Conservation (phyloP, 495 filamentous ascomycete species). For the Cetradonia linearis region DNA sequence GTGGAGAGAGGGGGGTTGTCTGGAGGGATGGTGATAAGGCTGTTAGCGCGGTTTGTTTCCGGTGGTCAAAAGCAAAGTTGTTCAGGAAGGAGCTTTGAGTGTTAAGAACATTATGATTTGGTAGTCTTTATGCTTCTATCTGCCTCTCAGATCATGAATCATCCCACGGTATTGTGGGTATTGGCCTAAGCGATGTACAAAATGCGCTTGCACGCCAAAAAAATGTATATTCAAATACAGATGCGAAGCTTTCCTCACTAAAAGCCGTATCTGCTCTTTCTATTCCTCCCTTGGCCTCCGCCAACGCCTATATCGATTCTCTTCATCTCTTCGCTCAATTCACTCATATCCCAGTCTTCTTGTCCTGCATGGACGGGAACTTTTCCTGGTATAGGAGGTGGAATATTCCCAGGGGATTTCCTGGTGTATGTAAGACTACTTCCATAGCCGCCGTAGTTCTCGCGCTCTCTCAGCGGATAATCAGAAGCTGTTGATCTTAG, state of each 20-base stretch:
- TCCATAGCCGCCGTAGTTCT: constrained; percentile 25
- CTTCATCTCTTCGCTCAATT: constrained; percentile 69
- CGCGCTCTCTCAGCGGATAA: constrained; percentile 24
- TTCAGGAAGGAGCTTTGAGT: not conserved
- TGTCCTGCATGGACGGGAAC: constrained; percentile 45
- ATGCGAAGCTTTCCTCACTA: not conserved
- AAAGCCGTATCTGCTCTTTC: constrained; percentile 19
- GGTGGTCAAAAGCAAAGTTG: not conserved
- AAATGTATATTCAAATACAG: not conserved
- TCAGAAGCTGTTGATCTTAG: constrained; percentile 20
- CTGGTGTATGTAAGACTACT: constrained; percentile 18
- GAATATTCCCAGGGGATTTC: constrained; percentile 20
- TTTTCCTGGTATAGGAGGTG: constrained; percentile 66
- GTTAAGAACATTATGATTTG: not conserved
- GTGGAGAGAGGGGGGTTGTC: constrained; percentile 27
- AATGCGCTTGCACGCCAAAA: not conserved
- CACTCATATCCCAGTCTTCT: constrained; percentile 42
- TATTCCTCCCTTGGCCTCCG: constrained; percentile 24
- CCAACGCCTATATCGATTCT: constrained; percentile 67
- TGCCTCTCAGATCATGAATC: not conserved
- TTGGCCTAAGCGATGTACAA: not conserved
- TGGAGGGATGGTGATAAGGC: not conserved
- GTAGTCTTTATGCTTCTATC: not conserved
- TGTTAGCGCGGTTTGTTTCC: not conserved
- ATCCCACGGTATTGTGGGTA: not conserved